Percentiles rank a stretch among this genome's conserved stretches.
Conservation (phyloP, 2,329 filamentous ascomycete species). For the Aspergillus transmontanensis region DNA sequence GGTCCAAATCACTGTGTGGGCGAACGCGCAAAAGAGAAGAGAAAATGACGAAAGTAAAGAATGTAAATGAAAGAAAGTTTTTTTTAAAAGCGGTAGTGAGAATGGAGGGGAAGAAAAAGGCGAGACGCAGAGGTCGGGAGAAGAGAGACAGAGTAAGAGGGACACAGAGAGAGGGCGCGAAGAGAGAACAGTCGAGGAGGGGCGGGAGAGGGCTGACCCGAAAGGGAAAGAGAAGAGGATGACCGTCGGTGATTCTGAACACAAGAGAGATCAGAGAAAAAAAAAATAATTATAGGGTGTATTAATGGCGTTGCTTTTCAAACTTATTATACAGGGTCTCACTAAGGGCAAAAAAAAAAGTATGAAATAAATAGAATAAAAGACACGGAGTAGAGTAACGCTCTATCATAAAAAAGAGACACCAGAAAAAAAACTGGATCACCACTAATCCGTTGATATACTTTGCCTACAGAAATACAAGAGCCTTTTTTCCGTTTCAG, state of each 20-base stretch:
- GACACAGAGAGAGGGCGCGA: conserved; percentile 21
- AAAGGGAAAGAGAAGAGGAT: conserved; percentile 9
- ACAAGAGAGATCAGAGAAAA: not conserved
- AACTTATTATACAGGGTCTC: not conserved
- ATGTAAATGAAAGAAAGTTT: conserved; percentile 11
- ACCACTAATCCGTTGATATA: not conserved
- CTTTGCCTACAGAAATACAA: not conserved
- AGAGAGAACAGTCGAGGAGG: conserved; percentile 18
- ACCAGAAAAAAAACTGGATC: not conserved
- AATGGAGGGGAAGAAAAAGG: conserved; percentile 21
- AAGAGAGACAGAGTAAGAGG: conserved; percentile 14
- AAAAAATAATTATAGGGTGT: not conserved
- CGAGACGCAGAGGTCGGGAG: conserved; percentile 18
- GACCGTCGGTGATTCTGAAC: conserved; percentile 1
- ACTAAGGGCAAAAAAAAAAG: not conserved
- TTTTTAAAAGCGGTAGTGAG: conserved; percentile 6
- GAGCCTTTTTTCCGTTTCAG: not conserved
- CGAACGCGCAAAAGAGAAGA: conserved; percentile 35
- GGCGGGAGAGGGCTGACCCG: conserved; percentile 26
- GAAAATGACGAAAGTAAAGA: conserved; percentile 16
- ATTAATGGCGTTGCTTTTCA: not conserved
- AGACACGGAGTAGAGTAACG: not conserved
- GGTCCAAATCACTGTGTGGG: conserved; percentile 34
- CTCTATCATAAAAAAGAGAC: not conserved
- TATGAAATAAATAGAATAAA: conserved; percentile 2